A percentile compares a stretch with the other conserved stretches of the same genome.
Evolutionary conservation across 1,284 basidiomycete genomes (phyloP).

Genomic region (Papiliotrema laurentii): DNA sequence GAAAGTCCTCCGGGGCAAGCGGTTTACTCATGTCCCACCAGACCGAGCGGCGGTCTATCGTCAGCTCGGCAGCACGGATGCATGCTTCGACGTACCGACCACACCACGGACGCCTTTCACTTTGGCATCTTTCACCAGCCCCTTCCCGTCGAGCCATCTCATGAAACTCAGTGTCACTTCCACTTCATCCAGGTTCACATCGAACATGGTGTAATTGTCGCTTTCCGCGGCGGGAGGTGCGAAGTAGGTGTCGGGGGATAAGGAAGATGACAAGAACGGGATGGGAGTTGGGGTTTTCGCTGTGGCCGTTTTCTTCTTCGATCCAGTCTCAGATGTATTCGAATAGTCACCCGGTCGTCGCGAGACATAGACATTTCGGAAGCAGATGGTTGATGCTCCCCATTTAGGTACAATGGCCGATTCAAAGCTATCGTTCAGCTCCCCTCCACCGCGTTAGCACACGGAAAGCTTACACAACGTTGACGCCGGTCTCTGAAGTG

Average conservation of each 20-base stretch:
- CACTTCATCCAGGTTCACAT: conserved; percentile 86
- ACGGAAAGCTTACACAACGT: conserved; percentile 58
- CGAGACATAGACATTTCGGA: conserved; percentile 94
- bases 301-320: conserved; percentile 21
- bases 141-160: conserved; percentile 94
- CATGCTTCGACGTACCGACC: conserved; percentile 58
- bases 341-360: conserved; percentile 59
- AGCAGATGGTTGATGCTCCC: conserved; percentile 91
- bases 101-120: conserved; percentile 92
- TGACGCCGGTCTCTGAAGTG: conserved; percentile 87
- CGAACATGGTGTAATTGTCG: conserved; percentile 78
- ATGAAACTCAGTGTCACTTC: conserved; percentile 92
- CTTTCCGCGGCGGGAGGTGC: conserved; percentile 24
- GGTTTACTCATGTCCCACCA: conserved; percentile 76
- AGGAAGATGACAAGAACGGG: conserved; percentile 35
- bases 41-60: conserved; percentile 81
- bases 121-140: conserved; percentile 82
- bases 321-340: neutral
- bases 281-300: conserved; percentile 34
- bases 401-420: conserved; percentile 97
- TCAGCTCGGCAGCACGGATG: neutral
- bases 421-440: conserved; percentile 60
- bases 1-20: conserved; percentile 72
- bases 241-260: conserved; percentile 36
- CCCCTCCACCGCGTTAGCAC: neutral